A percentile compares a stretch with the other conserved stretches of the same genome.
Evolutionary conservation across 768 basidiomycete genomes (phyloP).

Genomic region (Mrakia frigida): DNA sequence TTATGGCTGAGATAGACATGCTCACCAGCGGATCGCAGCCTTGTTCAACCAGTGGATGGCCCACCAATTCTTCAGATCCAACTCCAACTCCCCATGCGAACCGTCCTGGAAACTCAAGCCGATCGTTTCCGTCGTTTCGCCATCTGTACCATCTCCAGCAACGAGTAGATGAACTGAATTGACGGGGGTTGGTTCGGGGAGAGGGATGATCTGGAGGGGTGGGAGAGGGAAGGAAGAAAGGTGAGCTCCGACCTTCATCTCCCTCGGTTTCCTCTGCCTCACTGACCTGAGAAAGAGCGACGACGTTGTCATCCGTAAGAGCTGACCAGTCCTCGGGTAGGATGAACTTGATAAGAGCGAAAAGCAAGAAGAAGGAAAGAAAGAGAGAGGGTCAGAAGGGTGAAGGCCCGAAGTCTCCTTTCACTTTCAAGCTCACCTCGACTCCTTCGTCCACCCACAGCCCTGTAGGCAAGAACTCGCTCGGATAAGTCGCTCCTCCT

Average conservation of each 20-base stretch:
- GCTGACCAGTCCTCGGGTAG: constrained; percentile 22
- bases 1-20: no score
- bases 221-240: not conserved
- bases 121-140: constrained; percentile 18
- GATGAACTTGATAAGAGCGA: constrained; percentile 3
- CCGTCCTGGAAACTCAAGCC: constrained; percentile 10
- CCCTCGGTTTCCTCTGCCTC: not conserved
- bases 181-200: not conserved
- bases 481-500: constrained; percentile 9
- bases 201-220: not conserved
- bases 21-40: constrained; percentile 19
- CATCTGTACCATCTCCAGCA: constrained; percentile 30
- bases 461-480: constrained; percentile 17
- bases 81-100: not conserved
- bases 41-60: constrained; percentile 30
- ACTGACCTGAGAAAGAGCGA: constrained; percentile 12
- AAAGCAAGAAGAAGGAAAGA: not conserved
- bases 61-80: constrained; percentile 28
- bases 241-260: not conserved
- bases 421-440: constrained; percentile 6
- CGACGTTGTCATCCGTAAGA: constrained; percentile 22
- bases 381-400: no score
- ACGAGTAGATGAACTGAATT: constrained; percentile 22
- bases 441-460: constrained; percentile 9
- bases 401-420: not conserved